Evolutionary conservation across 2,329 filamentous ascomycete genomes (phyloP), one percentile per base, ranked within the genome.

Genomic region (Cladosporium colombiae): DNA sequence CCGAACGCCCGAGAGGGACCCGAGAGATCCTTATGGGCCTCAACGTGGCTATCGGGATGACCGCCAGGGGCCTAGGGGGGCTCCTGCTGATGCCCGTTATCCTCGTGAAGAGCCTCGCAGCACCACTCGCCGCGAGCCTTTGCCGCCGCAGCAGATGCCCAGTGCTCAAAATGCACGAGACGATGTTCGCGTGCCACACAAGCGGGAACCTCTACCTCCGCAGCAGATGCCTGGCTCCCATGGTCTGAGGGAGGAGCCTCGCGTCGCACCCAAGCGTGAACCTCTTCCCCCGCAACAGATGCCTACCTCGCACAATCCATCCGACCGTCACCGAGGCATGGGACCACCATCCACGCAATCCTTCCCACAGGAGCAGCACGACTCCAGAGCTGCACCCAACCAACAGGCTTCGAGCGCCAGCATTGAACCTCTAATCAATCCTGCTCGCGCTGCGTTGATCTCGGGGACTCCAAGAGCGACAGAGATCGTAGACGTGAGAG

Each of bases 371-470:
- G 50, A 57, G 16, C 61, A 57, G 23, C 61, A 56, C 29, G 61
- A 64, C 23, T 46, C 50, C 10, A 55, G 61, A 23, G 29, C 35
- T 29, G 55, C 61, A 16, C 25, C 61, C 25, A 31, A 27, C 7
- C 46, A n/a, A 29, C 52, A 56, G 21, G 52, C 23, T 18, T 40
- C 25, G 25, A 63, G 46, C n/a, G 18, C 62, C 25, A 44, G 14
- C 16, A 25, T 29, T 13, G 62, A 65, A 27, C 56, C 55, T 40
- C 31, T 40, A 14, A 75, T 82, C 49, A 81, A 82, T 63, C 79
- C 80, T 13, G 80, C 77, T 21, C 79, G 81, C 23, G 75, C 79
- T 66, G 78, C 79, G 16, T 66, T 81, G 40, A 80, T 82, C 50
- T 75, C 78, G 40, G 70, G 72, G 62, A 61, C 14, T 61, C 67